phyloP scores from a whole-genome alignment of 2,329 filamentous ascomycete genomes.

The Colletotrichum brevisporum region DNA sequence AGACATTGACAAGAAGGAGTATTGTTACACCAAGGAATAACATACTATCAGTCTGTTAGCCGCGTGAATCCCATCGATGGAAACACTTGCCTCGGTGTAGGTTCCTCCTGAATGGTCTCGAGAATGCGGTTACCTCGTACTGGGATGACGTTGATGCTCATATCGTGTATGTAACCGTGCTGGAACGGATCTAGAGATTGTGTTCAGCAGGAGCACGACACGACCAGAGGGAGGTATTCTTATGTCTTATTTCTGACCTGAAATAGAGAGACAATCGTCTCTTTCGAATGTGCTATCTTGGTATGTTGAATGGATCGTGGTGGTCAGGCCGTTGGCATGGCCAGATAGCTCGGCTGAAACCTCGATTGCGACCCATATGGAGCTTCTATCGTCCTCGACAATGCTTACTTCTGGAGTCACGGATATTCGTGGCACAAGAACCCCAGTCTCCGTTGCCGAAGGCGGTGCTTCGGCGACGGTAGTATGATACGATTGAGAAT shows the following conservation, averaged over 20 bases:
- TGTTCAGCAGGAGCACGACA: neutral
- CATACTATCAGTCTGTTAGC: constrained; percentile 49
- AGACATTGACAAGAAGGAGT: constrained; percentile 64
- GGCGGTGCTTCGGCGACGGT: neutral
- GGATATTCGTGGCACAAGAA: constrained; percentile 59
- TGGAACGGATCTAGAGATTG: constrained; percentile 44
- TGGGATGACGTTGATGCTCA: constrained; percentile 62
- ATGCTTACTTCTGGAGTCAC: constrained; percentile 59
- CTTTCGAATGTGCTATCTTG: too few relatives aligned
- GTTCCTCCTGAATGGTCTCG: constrained; percentile 56
- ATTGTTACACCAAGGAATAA: constrained; percentile 60
- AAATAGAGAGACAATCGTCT: too few relatives aligned
- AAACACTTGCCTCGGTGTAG: constrained; percentile 56
- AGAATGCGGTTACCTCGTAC: constrained; percentile 58
- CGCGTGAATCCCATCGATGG: neutral
- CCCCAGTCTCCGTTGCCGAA: constrained; percentile 21
- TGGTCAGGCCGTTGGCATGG: neutral
- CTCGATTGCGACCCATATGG: constrained; percentile 66
- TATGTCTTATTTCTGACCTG: too few relatives aligned
- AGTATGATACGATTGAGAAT: neutral
- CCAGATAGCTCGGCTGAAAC: constrained; percentile 57
- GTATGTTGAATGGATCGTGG: too few relatives aligned
- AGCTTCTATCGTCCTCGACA: constrained; percentile 50
- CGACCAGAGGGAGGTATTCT: too few relatives aligned
- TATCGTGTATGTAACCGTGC: constrained; percentile 65